phyloP scores from a whole-genome alignment of 768 basidiomycete genomes.

The Infundibulicybe gibba region DNA sequence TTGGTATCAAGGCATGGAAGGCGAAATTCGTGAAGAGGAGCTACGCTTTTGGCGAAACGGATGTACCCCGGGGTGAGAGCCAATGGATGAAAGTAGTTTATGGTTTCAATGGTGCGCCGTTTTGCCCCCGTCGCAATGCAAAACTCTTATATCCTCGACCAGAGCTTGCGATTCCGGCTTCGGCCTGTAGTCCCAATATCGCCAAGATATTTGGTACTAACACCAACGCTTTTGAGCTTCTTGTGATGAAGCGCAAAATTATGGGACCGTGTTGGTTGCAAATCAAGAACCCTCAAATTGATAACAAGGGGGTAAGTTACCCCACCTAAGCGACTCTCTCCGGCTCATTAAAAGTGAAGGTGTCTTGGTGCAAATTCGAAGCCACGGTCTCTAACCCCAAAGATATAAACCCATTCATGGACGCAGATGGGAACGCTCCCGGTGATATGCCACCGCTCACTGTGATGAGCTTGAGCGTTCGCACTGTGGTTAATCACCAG shows the following conservation, averaged over 20 bases:
- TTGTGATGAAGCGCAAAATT: slow-evolving; percentile 94
- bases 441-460: slow-evolving; percentile 87
- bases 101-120: slow-evolving; percentile 70
- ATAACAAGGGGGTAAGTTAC: slow-evolving; percentile 70
- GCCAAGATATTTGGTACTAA: slow-evolving; percentile 87
- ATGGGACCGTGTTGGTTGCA: slow-evolving; percentile 99
- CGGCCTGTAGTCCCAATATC: slow-evolving; percentile 80
- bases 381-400: slow-evolving; percentile 81
- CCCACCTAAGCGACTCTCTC: background rate
- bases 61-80: slow-evolving; percentile 73
- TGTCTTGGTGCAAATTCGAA: slow-evolving; percentile 97
- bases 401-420: slow-evolving; percentile 79
- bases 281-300: slow-evolving; percentile 72
- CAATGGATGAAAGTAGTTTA: slow-evolving; percentile 96
- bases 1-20: slow-evolving; percentile 73
- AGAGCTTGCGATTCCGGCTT: slow-evolving; percentile 76
- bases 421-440: slow-evolving; percentile 64
- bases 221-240: slow-evolving; percentile 88
- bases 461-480: slow-evolving; percentile 81
- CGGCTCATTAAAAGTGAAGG: slow-evolving; percentile 36
- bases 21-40: slow-evolving; percentile 84
- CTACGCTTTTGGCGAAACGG: slow-evolving; percentile 88
- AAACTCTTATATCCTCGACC: background rate
- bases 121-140: background rate
- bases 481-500: slow-evolving; percentile 91